These are phyloP conservation scores for Talaromyces stipitatus DNA, from an alignment of 495 filamentous ascomycete genomes.

Conservation along the genomic window DNA sequence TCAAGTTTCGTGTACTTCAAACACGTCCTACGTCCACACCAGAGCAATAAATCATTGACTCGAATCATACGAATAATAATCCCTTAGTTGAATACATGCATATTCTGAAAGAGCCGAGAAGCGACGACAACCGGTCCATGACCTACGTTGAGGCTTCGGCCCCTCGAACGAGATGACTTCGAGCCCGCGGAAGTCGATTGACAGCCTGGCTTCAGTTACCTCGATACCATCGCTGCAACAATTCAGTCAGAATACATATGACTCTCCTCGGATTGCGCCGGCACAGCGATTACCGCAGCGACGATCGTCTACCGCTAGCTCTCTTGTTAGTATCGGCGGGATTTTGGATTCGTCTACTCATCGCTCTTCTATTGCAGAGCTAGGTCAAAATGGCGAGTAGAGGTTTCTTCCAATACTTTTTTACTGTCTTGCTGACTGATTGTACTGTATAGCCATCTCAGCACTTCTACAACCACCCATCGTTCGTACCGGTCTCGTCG, in stretches of 20 bases:
- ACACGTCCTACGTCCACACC: not conserved
- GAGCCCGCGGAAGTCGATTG: conserved; percentile 60
- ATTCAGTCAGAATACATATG: conserved; percentile 47
- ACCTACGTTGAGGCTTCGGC: conserved; percentile 5
- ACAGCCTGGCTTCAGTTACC: conserved; percentile 48
- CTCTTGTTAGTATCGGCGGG: conserved; percentile 70
- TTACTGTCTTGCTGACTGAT: not conserved
- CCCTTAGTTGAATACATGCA: not conserved
- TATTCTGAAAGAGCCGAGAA: not conserved
- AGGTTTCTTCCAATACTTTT: not conserved
- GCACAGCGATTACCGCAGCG: conserved; percentile 44
- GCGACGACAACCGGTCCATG: not conserved
- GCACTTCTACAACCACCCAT: conserved; percentile 87
- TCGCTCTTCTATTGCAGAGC: conserved; percentile 61
- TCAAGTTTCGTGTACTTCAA: not conserved
- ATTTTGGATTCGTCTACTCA: conserved; percentile 59
- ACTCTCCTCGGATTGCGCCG: conserved; percentile 34
- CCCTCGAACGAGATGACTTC: conserved; percentile 51
- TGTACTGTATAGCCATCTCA: conserved; percentile 64
- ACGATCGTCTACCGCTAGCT: conserved; percentile 81
- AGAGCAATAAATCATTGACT: not conserved
- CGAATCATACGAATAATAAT: not conserved
- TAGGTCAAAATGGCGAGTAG: conserved; percentile 66
- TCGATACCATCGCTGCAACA: conserved; percentile 49
- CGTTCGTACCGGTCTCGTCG: conserved; percentile 74